These are phyloP conservation scores for Asterophora lycoperdoides DNA, from an alignment of 768 basidiomycete genomes.

Conservation along the genomic window DNA sequence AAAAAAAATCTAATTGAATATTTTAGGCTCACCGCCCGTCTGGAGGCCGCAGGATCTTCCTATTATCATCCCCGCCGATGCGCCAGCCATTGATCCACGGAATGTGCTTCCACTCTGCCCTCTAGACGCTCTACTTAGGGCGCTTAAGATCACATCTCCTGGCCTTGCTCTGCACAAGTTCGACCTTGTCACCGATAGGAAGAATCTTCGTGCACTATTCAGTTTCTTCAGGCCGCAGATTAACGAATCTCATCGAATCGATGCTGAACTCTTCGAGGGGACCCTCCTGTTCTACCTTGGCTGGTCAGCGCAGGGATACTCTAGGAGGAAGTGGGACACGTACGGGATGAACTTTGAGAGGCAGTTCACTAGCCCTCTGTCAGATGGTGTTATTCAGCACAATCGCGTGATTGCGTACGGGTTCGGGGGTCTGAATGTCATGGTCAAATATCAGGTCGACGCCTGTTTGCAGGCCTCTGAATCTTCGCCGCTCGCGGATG, in stretches of 20 bases:
- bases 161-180: conserved; percentile 8
- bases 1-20: no score
- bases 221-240: conserved; percentile 10
- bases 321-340: neutral
- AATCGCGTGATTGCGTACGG: conserved; percentile 16
- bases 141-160: conserved; percentile 12
- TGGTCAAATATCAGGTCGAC: conserved; percentile 28
- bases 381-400: conserved; percentile 14
- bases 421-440: conserved; percentile 24
- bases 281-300: conserved; percentile 18
- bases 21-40: conserved; percentile 13
- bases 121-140: conserved; percentile 13
- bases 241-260: conserved; percentile 11
- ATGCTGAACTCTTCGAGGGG: conserved; percentile 16
- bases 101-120: conserved; percentile 12
- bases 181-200: conserved; percentile 18
- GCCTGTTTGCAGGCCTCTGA: conserved; percentile 15
- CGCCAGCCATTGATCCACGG: conserved; percentile 12
- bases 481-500: neutral
- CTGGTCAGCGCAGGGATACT: conserved; percentile 13
- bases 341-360: conserved; percentile 18
- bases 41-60: conserved; percentile 16
- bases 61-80: conserved; percentile 8
- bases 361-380: conserved; percentile 12
- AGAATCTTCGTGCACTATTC: conserved; percentile 16